A percentile compares a stretch with the other conserved stretches of the same genome.
phyloP scores from a whole-genome alignment of 495 filamentous ascomycete genomes.

The Penicillium parvum region DNA sequence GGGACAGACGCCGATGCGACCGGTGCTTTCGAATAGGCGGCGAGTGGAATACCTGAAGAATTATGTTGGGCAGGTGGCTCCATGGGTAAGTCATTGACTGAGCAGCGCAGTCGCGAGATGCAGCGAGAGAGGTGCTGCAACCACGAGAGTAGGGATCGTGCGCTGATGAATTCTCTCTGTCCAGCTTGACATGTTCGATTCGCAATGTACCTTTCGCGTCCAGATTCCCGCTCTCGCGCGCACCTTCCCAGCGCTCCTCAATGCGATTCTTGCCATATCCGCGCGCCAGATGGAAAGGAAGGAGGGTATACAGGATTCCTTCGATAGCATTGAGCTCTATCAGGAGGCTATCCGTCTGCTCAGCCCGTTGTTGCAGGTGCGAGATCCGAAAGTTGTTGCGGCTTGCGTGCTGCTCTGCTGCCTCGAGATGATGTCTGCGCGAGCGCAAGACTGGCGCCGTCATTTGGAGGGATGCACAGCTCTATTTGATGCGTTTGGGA shows the following conservation, averaged over 20 bases:
- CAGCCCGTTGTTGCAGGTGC: conserved; percentile 30
- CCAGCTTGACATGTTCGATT: conserved; percentile 51
- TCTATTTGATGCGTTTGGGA: conserved; percentile 38
- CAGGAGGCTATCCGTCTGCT: conserved; percentile 43
- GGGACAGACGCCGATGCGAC: conserved; percentile 9
- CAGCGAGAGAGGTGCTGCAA: no score
- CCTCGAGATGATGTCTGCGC: conserved; percentile 48
- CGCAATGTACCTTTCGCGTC: conserved; percentile 35
- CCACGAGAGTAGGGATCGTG: not conserved
- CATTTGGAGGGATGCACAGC: conserved; percentile 48
- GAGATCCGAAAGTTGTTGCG: conserved; percentile 38
- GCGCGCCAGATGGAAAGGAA: conserved; percentile 43
- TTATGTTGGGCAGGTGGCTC: conserved; percentile 42
- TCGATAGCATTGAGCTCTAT: conserved; percentile 42
- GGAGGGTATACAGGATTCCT: conserved; percentile 29
- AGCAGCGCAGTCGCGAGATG: not conserved
- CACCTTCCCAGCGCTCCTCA: conserved; percentile 34
- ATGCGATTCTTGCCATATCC: conserved; percentile 41
- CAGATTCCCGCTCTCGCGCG: conserved; percentile 38
- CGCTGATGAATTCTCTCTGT: not conserved
- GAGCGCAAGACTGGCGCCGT: conserved; percentile 42
- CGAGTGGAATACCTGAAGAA: conserved; percentile 41
- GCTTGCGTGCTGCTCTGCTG: conserved; percentile 41
- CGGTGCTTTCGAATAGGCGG: conserved; percentile 22
- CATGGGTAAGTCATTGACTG: conserved; percentile 27